Conservation (phyloP, 2,329 filamentous ascomycete species). For the Pseudocercospora fuligena region DNA sequence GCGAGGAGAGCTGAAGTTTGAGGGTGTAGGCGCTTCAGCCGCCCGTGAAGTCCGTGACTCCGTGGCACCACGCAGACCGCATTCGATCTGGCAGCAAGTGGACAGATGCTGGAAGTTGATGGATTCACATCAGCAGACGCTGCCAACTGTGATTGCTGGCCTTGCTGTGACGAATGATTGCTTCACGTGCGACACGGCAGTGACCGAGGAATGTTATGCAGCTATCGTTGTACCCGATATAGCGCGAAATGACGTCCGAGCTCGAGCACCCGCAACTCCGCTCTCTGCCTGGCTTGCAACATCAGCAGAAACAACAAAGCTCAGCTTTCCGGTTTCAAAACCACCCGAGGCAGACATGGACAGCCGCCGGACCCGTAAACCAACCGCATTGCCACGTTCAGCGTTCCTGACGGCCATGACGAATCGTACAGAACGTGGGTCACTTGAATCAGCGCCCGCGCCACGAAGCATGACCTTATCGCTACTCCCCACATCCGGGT, state of each 20-base stretch:
- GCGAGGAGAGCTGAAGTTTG: slow-evolving; percentile 31
- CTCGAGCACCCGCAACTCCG: slow-evolving; percentile 1
- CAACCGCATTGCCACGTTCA: slow-evolving; percentile 26
- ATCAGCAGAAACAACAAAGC: slow-evolving; percentile 18
- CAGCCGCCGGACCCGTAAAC: slow-evolving; percentile 16
- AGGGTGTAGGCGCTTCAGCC: slow-evolving; percentile 12
- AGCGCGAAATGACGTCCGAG: slow-evolving; percentile 17
- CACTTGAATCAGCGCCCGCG: slow-evolving; percentile 17
- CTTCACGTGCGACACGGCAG: slow-evolving; percentile 20
- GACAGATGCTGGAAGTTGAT: slow-evolving; percentile 5
- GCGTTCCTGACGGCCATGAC: slow-evolving; percentile 17
- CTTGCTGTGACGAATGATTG: slow-evolving; percentile 21
- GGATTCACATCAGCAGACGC: slow-evolving; percentile 20
- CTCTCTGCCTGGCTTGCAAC: slow-evolving; percentile 2
- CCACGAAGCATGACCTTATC: slow-evolving; percentile 19
- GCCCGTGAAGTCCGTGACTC: slow-evolving; percentile 7
- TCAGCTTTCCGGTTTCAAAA: slow-evolving; percentile 11
- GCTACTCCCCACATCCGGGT: slow-evolving; percentile 23
- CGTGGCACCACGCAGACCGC: slow-evolving; percentile 7
- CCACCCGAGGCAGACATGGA: slow-evolving; percentile 17
- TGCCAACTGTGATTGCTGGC: slow-evolving; percentile 2
- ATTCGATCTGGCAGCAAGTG: slow-evolving; percentile 1
- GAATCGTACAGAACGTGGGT: slow-evolving; percentile 18
- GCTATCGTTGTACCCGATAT: slow-evolving; percentile 15
- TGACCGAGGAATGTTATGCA: slow-evolving; percentile 7